Conservation (phyloP, 805 yeast species). For the Kazachstania bromeliacearum region DNA sequence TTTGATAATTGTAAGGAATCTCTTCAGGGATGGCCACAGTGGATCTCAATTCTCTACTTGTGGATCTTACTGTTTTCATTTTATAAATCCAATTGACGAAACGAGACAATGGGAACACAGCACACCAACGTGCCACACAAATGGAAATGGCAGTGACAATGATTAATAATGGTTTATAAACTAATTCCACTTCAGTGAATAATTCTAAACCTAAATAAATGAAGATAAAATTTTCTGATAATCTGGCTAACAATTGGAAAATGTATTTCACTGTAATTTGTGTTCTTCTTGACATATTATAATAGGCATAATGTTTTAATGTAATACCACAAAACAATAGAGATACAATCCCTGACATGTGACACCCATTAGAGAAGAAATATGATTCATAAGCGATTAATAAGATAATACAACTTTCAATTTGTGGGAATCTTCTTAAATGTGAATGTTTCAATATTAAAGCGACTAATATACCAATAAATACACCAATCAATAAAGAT, state of each 20-base stretch:
- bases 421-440: slow-evolving; percentile 89
- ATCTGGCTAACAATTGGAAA: slow-evolving; percentile 87
- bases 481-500: slow-evolving; percentile 79
- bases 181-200: slow-evolving; percentile 92
- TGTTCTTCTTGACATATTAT: slow-evolving; percentile 93
- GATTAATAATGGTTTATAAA: slow-evolving; percentile 86
- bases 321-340: slow-evolving; percentile 93
- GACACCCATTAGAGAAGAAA: slow-evolving; percentile 97
- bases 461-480: slow-evolving; percentile 83
- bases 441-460: slow-evolving; percentile 84
- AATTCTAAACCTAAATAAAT: slow-evolving; percentile 88
- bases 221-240: slow-evolving; percentile 93
- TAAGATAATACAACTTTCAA: slow-evolving; percentile 87
- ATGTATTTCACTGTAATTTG: slow-evolving; percentile 94
- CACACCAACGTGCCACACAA: slow-evolving; percentile 93
- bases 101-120: slow-evolving; percentile 88
- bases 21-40: slow-evolving; percentile 56
- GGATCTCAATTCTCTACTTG: slow-evolving; percentile 11
- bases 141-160: slow-evolving; percentile 83
- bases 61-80: slow-evolving; percentile 41
- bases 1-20: slow-evolving; percentile 89
- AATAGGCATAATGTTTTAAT: slow-evolving; percentile 92
- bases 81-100: slow-evolving; percentile 72
- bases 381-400: slow-evolving; percentile 91
- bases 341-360: slow-evolving; percentile 97